Conservation (phyloP, 75 land plant genomes). For the Selaginella moellendorffii region DNA sequence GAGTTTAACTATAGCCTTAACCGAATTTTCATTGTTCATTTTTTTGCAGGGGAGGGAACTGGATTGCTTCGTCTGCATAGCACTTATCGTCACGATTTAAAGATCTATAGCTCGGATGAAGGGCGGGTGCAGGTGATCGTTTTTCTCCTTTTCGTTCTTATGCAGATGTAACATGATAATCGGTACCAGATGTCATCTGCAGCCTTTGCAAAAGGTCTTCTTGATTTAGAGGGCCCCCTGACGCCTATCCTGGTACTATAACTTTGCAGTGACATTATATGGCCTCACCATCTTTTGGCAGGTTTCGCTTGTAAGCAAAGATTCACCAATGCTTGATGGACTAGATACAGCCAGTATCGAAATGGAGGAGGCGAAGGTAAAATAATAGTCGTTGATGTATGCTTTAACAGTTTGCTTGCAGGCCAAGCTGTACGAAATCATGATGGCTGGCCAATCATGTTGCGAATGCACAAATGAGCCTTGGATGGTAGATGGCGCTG, state of each 20-base stretch:
- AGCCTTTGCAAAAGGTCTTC: constrained; percentile 98
- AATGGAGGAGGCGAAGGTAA: constrained; percentile 96
- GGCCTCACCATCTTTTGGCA: constrained; percentile 12
- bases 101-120: constrained; percentile 98
- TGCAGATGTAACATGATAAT: background rate
- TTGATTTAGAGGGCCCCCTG: constrained; percentile 89
- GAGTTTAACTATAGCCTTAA: background rate
- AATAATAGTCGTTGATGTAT: background rate
- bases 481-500: constrained; percentile 95
- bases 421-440: constrained; percentile 78
- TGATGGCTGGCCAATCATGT: constrained; percentile 22
- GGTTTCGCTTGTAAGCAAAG: constrained; percentile 99
- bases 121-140: constrained; percentile 83
- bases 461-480: constrained; percentile 27
- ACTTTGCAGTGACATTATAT: background rate
- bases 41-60: constrained; percentile 72
- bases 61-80: constrained; percentile 97
- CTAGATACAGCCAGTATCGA: constrained; percentile 88
- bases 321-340: constrained; percentile 97
- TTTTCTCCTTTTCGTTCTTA: background rate
- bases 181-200: constrained; percentile 94
- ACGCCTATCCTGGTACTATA: constrained; percentile 78
- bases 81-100: constrained; percentile 95
- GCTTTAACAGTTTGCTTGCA: constrained; percentile 17
- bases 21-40: constrained; percentile 6